These are phyloP conservation scores for Tausonia pullulans DNA, from an alignment of 1,284 basidiomycete species.

Conservation along the genomic window DNA sequence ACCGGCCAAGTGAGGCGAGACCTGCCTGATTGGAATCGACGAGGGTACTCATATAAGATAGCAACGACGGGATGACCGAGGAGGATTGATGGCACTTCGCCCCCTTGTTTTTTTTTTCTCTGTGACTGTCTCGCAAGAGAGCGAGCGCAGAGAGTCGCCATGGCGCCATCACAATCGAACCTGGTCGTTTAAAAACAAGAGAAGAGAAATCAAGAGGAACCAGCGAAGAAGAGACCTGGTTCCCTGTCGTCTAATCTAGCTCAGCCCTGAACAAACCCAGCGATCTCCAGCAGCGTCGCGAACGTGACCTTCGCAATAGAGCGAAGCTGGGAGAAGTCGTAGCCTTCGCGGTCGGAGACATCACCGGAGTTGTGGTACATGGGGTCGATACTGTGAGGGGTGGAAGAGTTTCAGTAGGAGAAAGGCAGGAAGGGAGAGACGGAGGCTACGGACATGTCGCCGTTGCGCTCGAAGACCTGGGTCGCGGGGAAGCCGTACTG, in stretches of 20 bases:
- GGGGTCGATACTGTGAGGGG: constrained; percentile 1
- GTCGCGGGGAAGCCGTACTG: constrained; percentile 65
- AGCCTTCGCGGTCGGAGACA: constrained; percentile 59
- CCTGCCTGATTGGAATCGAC: too few species aligned
- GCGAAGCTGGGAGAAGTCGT: constrained; percentile 65
- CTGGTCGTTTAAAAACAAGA: too few species aligned
- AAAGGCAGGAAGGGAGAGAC: not conserved
- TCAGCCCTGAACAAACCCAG: not conserved
- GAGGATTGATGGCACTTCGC: too few species aligned
- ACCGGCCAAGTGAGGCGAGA: too few species aligned
- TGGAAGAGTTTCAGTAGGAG: not conserved
- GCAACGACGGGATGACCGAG: too few species aligned
- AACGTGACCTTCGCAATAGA: constrained; percentile 69
- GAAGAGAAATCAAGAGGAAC: too few species aligned
- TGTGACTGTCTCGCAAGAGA: too few species aligned
- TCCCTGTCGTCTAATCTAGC: not conserved
- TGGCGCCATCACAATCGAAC: too few species aligned
- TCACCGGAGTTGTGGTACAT: constrained; percentile 49
- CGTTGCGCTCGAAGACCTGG: constrained; percentile 33
- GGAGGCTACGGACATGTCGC: not conserved
- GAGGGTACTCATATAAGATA: too few species aligned
- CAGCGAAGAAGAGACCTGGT: too few species aligned
- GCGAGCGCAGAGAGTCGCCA: too few species aligned
- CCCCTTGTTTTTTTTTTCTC: too few species aligned
- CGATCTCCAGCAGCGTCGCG: not conserved